Evolutionary conservation across 352 stramenopile species (phyloP), one percentile per base, ranked within the genome.

Genomic region (Phytophthora sp.): DNA sequence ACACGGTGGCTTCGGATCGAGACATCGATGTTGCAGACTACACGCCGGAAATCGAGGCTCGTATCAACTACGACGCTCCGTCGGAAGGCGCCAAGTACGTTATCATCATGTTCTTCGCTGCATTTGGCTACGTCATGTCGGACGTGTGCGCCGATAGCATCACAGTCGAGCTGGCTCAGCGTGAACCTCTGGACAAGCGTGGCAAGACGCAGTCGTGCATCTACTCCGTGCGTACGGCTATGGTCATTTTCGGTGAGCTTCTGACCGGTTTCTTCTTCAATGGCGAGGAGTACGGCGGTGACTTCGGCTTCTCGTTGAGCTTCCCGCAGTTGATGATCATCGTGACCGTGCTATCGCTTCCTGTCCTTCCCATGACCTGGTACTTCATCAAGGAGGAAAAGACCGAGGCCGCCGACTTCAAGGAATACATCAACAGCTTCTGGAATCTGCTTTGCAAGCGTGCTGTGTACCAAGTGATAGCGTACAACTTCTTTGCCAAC

Each of bases 191-290:
- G 5, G 66, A 54, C 8, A 82, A 72, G 18, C 77, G 77, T 39
- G 77, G 77, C 21, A 76, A 74, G 46, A 85, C 76, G 0, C 77
- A 87, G 43, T 82, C 75, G 15, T 46, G 34, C 21, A 74, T 79
- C 43, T 84, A 84, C 68, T 54, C 45, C 15, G 62, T 79, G 4
- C 76, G 74, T 67, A 75, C 64, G 1, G 39, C 52, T 2, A 69
- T 77, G 46, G 60, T 68, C 13, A 77, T 79, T 28, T 64, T 88
- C 12, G 66, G 66, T 13, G 56, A 77, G 13, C 9, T 82, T 0
- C 18, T 83, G 15, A 43, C 62, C 6, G 76, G 62, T n/a, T 83
- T 86, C 51, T 56, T 50, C 30, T 77, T 92, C 54, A 92, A 89
- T 52, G 60, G 60, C 17, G 53, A 69, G 21, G 60, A 69, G 2